Percentiles rank a stretch among this genome's conserved stretches.
Conservation (phyloP, 2,329 filamentous ascomycete species). For the Penicillium nordicum region DNA sequence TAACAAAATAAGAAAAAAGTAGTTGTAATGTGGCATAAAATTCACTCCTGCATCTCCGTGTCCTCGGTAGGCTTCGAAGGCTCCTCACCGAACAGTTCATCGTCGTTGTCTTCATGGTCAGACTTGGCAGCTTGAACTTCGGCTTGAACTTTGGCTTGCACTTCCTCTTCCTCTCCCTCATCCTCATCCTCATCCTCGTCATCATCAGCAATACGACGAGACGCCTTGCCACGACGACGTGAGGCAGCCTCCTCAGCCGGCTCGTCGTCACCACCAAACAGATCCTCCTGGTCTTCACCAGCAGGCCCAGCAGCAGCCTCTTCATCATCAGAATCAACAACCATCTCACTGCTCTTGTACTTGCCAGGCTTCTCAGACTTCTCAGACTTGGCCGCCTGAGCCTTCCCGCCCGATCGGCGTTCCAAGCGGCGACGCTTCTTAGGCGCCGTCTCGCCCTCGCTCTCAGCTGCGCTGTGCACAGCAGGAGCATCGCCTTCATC, state of each 20-base stretch:
- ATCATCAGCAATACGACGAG: slow-evolving; percentile 37
- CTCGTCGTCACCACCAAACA: slow-evolving; percentile 30
- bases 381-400: slow-evolving; percentile 56
- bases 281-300: slow-evolving; percentile 26
- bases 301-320: slow-evolving; percentile 33
- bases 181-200: slow-evolving; percentile 48
- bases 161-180: slow-evolving; percentile 36
- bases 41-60: slow-evolving; percentile 37
- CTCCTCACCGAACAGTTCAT: slow-evolving; percentile 39
- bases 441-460: slow-evolving; percentile 38
- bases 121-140: slow-evolving; percentile 38
- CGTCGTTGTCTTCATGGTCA: slow-evolving; percentile 28
- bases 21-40: neutral
- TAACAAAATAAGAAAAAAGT: slow-evolving; percentile 7
- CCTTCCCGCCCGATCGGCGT: slow-evolving; percentile 46
- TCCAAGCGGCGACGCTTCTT: slow-evolving; percentile 62
- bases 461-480: slow-evolving; percentile 33
- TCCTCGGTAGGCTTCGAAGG: slow-evolving; percentile 25
- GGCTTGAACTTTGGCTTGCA: neutral
- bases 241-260: slow-evolving; percentile 42
- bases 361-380: slow-evolving; percentile 62
- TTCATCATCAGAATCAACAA: slow-evolving; percentile 66
- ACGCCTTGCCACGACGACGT: slow-evolving; percentile 33
- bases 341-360: slow-evolving; percentile 81
- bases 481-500: slow-evolving; percentile 41